phyloP scores from a whole-genome alignment of 345 rosid species.

The Populus simonii region DNA sequence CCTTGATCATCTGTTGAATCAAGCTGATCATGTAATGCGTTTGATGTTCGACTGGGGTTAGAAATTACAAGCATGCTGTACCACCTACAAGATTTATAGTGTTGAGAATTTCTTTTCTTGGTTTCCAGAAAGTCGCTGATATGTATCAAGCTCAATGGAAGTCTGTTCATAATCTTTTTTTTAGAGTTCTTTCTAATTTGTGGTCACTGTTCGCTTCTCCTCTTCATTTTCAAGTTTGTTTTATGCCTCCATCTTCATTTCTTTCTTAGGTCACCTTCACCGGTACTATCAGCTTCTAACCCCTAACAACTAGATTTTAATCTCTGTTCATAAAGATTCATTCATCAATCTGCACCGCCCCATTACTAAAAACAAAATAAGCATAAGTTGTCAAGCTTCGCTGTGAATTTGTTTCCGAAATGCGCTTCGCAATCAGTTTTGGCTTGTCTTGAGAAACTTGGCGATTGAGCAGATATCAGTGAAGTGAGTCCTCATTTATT shows the following conservation, averaged over 20 bases:
- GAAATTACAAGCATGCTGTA: background rate
- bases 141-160: background rate
- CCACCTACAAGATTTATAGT: background rate
- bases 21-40: background rate
- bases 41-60: background rate
- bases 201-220: background rate
- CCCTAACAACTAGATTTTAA: background rate
- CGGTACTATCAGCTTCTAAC: background rate
- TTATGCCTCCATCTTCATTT: background rate
- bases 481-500: background rate
- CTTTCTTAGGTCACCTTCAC: background rate
- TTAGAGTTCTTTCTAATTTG: background rate
- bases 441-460: too few species aligned
- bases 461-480: too few species aligned
- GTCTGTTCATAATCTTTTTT: background rate
- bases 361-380: too few species aligned
- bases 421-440: too few species aligned
- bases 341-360: background rate
- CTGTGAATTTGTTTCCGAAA: too few species aligned
- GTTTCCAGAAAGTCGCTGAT: background rate
- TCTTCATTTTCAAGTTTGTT: background rate
- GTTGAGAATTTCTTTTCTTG: background rate
- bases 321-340: background rate
- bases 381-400: too few species aligned
- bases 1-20: background rate